Conservation (phyloP, 1,284 basidiomycete species). For the Trametes pubescens region DNA sequence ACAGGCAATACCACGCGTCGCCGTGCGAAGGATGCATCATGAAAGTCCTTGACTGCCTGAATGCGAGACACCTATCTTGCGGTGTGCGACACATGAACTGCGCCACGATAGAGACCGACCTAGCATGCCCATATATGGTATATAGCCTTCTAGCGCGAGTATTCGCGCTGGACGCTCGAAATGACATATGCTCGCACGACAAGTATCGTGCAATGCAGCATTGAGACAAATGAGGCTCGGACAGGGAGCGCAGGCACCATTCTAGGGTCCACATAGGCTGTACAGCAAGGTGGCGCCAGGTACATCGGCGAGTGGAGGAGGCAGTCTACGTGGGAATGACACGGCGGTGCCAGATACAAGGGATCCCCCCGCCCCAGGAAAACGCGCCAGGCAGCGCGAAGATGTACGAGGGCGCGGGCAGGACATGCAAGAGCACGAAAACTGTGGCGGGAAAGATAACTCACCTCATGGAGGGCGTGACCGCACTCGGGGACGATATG, state of each 20-base stretch:
- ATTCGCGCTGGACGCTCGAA: slow-evolving; percentile 7
- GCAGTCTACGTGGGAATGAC: slow-evolving; percentile 22
- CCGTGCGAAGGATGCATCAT: too few relatives aligned
- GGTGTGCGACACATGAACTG: neutral
- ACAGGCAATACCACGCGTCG: too few relatives aligned
- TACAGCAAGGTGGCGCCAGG: slow-evolving; percentile 8
- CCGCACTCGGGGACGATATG: slow-evolving; percentile 97
- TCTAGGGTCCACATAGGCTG: slow-evolving; percentile 2
- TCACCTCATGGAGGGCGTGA: slow-evolving; percentile 94
- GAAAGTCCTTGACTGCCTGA: too few relatives aligned
- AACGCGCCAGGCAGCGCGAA: neutral
- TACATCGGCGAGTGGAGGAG: slow-evolving; percentile 8
- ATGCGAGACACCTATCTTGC: neutral
- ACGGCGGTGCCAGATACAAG: slow-evolving; percentile 18
- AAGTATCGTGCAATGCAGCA: neutral
- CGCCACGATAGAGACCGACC: neutral
- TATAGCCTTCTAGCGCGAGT: slow-evolving; percentile 6
- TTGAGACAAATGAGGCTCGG: slow-evolving; percentile 8
- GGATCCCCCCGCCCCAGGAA: neutral
- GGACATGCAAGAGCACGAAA: neutral
- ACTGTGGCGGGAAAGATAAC: slow-evolving; percentile 33
- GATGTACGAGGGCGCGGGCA: neutral
- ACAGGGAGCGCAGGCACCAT: slow-evolving; percentile 7
- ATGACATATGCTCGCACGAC: neutral
- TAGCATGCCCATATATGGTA: slow-evolving; percentile 16